phyloP scores from a whole-genome alignment of 306 rosid genomes.

The Albizia julibrissin region DNA sequence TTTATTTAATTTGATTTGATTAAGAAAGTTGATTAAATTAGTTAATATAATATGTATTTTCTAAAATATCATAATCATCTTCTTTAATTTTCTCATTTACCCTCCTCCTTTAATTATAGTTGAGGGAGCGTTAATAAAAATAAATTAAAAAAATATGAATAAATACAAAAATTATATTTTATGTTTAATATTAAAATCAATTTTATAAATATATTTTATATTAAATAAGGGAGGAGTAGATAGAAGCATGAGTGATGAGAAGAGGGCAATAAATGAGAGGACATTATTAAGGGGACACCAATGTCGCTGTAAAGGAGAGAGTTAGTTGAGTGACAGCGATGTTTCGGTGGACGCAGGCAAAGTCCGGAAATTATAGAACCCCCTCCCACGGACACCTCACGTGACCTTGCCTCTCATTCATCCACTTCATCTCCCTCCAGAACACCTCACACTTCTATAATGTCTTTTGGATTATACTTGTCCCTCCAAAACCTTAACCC shows the following conservation, averaged over 20 bases:
- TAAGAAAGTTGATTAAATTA: too few relatives aligned
- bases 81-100: too few relatives aligned
- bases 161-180: too few relatives aligned
- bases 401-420: slow-evolving; percentile 1
- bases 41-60: too few relatives aligned
- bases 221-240: too few relatives aligned
- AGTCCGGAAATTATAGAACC: background rate
- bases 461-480: background rate
- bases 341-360: slow-evolving; percentile 19
- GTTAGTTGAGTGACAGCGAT: slow-evolving; percentile 14
- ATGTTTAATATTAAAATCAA: too few relatives aligned
- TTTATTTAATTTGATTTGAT: too few relatives aligned
- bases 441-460: background rate
- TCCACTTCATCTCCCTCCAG: background rate
- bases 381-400: slow-evolving; percentile 2
- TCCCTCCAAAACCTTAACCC: background rate
- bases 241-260: too few relatives aligned
- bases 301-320: background rate
- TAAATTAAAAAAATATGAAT: background rate
- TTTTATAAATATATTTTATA: too few relatives aligned
- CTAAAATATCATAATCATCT: too few relatives aligned
- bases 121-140: background rate
- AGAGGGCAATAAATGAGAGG: background rate
- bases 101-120: too few relatives aligned
- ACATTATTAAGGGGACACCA: background rate